Conservation (phyloP, 139 green algal genomes). For the Chlorella sp. region DNA sequence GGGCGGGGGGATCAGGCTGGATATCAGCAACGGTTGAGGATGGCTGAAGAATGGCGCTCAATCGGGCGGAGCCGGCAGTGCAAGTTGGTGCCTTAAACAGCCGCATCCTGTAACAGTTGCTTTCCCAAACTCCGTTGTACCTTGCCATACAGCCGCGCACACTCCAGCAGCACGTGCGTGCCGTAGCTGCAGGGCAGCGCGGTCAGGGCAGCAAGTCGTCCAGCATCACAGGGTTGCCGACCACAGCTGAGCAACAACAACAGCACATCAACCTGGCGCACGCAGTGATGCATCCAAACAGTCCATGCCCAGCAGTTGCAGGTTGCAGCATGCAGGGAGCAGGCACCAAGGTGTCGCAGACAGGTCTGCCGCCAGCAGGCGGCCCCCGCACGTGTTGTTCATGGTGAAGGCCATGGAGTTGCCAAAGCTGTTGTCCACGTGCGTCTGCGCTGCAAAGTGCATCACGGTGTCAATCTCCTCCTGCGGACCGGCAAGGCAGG, state of each 20-base stretch:
- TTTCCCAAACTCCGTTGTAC: too few relatives aligned
- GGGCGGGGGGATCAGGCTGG: conserved; percentile 95
- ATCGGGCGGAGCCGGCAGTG: too few relatives aligned
- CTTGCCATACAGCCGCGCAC: conserved; percentile 69
- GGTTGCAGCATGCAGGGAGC: neutral
- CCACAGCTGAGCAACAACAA: neutral
- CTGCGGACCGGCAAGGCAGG: too few relatives aligned
- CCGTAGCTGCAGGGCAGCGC: conserved; percentile 72
- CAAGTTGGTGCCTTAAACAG: too few relatives aligned
- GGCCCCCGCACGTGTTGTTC: conserved; percentile 94
- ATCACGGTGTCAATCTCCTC: conserved; percentile 97
- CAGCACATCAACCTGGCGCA: neutral
- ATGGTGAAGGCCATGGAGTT: too few relatives aligned
- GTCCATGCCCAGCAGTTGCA: neutral
- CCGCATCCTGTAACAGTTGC: too few relatives aligned
- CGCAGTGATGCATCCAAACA: neutral
- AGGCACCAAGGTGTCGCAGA: neutral
- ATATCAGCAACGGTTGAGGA: too few relatives aligned
- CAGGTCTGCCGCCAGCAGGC: too few relatives aligned
- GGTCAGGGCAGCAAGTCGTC: too few relatives aligned
- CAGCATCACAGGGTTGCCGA: neutral
- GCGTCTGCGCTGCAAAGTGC: conserved; percentile 98
- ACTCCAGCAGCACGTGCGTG: conserved; percentile 96
- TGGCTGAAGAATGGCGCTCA: too few relatives aligned
- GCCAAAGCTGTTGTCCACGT: too few relatives aligned